Evolutionary conservation across 768 basidiomycete genomes (phyloP), one percentile per base, ranked within the genome.

Genomic region (Dioszegia hungarica): DNA sequence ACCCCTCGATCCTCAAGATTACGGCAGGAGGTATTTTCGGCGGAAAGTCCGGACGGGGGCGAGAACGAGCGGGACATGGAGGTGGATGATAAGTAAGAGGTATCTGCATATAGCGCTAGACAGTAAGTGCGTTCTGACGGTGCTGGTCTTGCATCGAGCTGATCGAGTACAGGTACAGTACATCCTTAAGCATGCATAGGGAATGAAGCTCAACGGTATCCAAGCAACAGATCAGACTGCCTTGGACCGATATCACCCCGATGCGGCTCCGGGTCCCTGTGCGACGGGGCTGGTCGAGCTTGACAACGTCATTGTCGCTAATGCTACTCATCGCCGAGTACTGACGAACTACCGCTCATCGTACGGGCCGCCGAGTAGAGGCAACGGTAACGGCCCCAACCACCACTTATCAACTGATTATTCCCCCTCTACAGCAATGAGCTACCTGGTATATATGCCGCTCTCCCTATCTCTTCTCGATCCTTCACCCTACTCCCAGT

Each of bases 1-100:
- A 69, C 66, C 25, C 68, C 70, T 1, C 36, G 64, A 36, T 58
- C 62, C 0, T 64, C 68, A 3, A 51, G 64, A 46, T 55, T 69
- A 31, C 56, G 62, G 20, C 49, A 67, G 54, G 64, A 72, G 55
- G 70, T 72, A 10, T 67, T 64, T 37, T 59, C 60, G 27, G 64
- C 58, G 1, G 34, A 45, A 10, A 37, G 28, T 24, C 56, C 55
- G 36, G 65, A 52, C 9, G 60, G 57, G 19, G 59, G 50, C 2
- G 62, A 60, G 19, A 45, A 53, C 9, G 57, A 59, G n/a, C 41
- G 39, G 19, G 34, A 25, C 6, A 59, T 54, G 57, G 57, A 59
- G 1, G 43, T 59, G 14, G 57, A 59, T 25, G 51, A 53, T 6
- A 59, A 59, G 57, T 59, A 57, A 40, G 36, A 20, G 3, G n/a